Base-by-base conservation (phyloP, 805 yeast species). In the Cyberlindnera maritima region DNA sequence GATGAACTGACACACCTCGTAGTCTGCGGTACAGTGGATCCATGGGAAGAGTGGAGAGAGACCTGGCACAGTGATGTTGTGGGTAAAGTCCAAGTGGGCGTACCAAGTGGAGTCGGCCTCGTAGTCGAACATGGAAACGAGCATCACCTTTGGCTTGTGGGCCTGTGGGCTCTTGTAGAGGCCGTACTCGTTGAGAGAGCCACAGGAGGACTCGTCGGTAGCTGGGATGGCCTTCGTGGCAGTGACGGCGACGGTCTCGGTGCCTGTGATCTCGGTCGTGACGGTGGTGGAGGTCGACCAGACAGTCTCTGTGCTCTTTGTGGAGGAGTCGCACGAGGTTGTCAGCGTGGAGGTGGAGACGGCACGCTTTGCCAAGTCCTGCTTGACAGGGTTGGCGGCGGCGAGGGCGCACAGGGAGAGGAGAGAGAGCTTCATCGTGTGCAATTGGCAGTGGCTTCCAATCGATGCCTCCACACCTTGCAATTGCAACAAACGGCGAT, bases 51-150 rank as follows among this genome's bases (percentile, higher is more conserved):
- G 19, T 28, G 52, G 52, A 10, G 52, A 48, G 12, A 48, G 29
- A 10, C 51, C 51, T 19, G 51, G 51, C n/a, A 48, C 51, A 37
- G 51, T 44, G 46, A 48, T 48, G 46, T 48, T 48, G 43, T 44
- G 48, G 36, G 38, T 43, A 15, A 48, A 48, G 34, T 48, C 46
- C 46, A 48, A 36, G 46, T 48, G 29, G 25, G 31, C 51, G 43
- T 39, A 48, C 51, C 51, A 48, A 7, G 51, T 48, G 10, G 48
- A n/a, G 20, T 26, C 41, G 36, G 51, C 44, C 31, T 48, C 51
- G 19, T 48, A 39, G 32, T 34, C 43, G 39, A 48, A 48, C 51
- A 48, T 48, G 20, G 51, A 43, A 7, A 48, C 39, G 32, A 48
- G 18, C 40, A 48, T 32, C 15, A 43, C 51, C 43, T 48, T 48